Evolutionary conservation across 2,329 filamentous ascomycete species (phyloP).

Genomic region (Tolypocladium capitatum): DNA sequence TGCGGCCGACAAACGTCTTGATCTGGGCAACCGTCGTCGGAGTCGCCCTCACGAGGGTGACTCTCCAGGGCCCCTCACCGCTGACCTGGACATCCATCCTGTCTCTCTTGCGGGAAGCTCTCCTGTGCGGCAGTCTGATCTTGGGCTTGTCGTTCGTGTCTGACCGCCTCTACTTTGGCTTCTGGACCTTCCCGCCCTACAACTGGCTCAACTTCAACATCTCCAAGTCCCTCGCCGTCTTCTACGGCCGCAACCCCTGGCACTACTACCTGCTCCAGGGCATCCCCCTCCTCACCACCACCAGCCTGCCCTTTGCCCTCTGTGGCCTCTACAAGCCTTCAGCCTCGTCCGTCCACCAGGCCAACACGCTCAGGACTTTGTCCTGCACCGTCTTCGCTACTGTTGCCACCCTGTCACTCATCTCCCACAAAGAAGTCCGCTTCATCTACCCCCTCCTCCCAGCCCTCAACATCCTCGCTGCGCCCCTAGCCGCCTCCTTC

Average conservation of each 20-base stretch:
- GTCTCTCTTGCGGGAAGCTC: constrained; percentile 47
- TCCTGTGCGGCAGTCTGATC: constrained; percentile 49
- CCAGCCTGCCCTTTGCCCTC: constrained; percentile 63
- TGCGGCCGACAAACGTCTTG: constrained; percentile 80
- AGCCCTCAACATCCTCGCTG: constrained; percentile 68
- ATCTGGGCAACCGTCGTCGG: constrained; percentile 61
- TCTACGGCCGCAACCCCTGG: constrained; percentile 82
- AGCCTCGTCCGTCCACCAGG: constrained; percentile 18
- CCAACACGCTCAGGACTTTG: constrained; percentile 28
- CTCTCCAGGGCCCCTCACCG: constrained; percentile 23
- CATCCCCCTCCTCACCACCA: constrained; percentile 73
- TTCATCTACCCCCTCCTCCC: constrained; percentile 92
- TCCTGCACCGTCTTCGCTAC: constrained; percentile 46
- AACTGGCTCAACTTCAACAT: constrained; percentile 88
- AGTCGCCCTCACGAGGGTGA: constrained; percentile 29
- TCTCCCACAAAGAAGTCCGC: constrained; percentile 92
- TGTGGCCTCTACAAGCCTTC: constrained; percentile 45
- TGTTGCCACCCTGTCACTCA: constrained; percentile 52
- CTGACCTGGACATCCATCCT: constrained; percentile 29
- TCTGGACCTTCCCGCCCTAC: constrained; percentile 80
- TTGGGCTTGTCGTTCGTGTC: constrained; percentile 50
- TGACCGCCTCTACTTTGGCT: constrained; percentile 68
- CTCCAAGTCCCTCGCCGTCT: constrained; percentile 71
- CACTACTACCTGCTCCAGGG: constrained; percentile 93
- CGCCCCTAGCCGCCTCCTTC: constrained; percentile 51